Base-by-base conservation (phyloP, 2,329 filamentous ascomycete genomes). In the Leptographium radiaticola region DNA sequence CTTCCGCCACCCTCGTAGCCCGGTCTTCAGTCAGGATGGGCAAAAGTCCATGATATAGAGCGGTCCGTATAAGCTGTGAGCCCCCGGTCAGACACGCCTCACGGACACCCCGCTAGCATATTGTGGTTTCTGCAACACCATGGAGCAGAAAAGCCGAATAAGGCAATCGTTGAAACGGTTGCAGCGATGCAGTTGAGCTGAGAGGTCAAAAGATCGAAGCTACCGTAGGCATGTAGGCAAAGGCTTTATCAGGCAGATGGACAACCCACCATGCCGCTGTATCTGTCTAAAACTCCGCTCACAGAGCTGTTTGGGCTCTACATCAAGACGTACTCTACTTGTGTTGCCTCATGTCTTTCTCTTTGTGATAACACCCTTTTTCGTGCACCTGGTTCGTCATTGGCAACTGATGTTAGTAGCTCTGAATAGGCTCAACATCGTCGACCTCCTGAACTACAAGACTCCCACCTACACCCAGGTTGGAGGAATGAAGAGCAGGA, bases 381-480 rank as follows among this genome's bases (percentile, higher is more conserved):
- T 13, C 50, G 11, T 3, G 6, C 18, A 65, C 62, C 49, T 73
- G 71, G 71, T 71, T 70, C 55, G 66, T 70, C 8, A 52, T 72
- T 2, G 69, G 69, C 1, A 68, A 70, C 49, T 70, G 48, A 69
- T 66, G n/a, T 68, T 68, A 2, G 65, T 73, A 0, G 70, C 70
- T 1, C 63, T 73, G 10, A 64, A 71, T 42, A 57, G 58, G 10
- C 62, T 72, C 9, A 64, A 63, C 38, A 55, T 57, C 2, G 52
- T 48, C 0, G 60, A 67, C 43, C 68, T 69, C 0, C 62, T 62
- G 33, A 58, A 71, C 42, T 72, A 65, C 53, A 60, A 61, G 4
- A 65, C 64, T 6, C 63, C 70, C 2, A 70, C 72, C 49, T 71
- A 70, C 54, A 69, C 45, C 1, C 45, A 46, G 44, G 44, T 33